Conservation (phyloP, 2,329 filamentous ascomycete species). For the Fusarium sp. region DNA sequence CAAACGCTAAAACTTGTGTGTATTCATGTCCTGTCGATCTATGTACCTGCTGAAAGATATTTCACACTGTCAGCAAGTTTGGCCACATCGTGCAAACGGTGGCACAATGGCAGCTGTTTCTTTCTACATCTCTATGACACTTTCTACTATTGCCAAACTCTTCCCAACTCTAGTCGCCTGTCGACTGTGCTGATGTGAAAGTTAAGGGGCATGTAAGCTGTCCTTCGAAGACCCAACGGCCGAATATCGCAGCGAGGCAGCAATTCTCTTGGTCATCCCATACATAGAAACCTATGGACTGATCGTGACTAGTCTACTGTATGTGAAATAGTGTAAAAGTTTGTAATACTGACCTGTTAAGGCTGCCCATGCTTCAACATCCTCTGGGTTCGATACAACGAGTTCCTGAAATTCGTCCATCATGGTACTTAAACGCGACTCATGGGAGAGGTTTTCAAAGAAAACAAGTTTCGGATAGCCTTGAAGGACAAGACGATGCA, state of each 20-base stretch:
- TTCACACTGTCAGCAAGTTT: not conserved
- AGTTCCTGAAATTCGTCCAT: not conserved
- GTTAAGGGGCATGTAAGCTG: no score
- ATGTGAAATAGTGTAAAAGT: rapidly evolving
- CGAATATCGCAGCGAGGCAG: no score
- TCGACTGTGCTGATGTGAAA: not conserved
- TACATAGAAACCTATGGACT: no score
- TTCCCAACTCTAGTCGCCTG: not conserved
- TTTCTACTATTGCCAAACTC: not conserved
- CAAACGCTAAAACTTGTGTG: no score
- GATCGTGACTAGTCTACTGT: no score
- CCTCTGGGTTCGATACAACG: not conserved
- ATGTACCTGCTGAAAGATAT: no score
- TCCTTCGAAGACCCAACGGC: no score
- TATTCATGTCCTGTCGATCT: no score
- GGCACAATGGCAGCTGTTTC: not conserved
- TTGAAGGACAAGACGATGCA: not conserved
- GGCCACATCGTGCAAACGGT: rapidly evolving
- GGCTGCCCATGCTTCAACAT: not conserved
- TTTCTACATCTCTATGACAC: not conserved
- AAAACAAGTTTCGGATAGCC: not conserved
- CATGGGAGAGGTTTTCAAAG: not conserved
- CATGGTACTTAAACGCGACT: not conserved
- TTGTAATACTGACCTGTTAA: not conserved
- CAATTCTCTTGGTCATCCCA: no score